phyloP scores from a whole-genome alignment of 805 yeast genomes.

The Vanderwaltozyma tropicalis region DNA sequence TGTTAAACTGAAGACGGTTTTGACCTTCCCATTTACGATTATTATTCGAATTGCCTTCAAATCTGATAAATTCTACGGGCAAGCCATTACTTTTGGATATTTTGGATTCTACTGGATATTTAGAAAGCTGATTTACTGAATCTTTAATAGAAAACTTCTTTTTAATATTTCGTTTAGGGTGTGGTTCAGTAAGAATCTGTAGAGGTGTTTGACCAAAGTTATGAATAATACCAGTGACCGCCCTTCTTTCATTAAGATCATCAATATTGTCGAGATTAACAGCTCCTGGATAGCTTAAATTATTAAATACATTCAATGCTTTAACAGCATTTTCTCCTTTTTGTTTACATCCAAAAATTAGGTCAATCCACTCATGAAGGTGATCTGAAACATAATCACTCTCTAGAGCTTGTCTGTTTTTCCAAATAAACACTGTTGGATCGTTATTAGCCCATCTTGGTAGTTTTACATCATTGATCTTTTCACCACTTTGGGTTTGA shows the following conservation, averaged over 20 bases:
- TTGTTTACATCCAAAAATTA: constrained; percentile 74
- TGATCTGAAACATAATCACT: constrained; percentile 69
- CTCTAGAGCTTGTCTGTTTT: constrained; percentile 76
- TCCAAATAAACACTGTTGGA: constrained; percentile 60
- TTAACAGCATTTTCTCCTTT: constrained; percentile 58
- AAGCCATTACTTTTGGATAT: too few relatives aligned
- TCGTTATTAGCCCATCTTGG: constrained; percentile 83
- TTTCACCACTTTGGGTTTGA: constrained; percentile 45
- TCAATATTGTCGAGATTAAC: constrained; percentile 63
- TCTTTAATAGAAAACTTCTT: background rate
- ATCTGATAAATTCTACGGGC: background rate
- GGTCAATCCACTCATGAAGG: constrained; percentile 76
- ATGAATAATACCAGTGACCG: constrained; percentile 75
- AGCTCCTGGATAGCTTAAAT: constrained; percentile 75
- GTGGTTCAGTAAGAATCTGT: constrained; percentile 60
- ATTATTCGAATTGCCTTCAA: too few relatives aligned
- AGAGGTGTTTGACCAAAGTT: constrained; percentile 88
- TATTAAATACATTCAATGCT: constrained; percentile 70
- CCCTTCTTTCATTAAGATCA: constrained; percentile 64
- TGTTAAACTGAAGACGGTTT: too few relatives aligned
- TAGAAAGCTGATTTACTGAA: too few relatives aligned
- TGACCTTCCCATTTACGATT: too few relatives aligned
- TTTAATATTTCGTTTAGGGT: constrained; percentile 34
- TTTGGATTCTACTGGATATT: too few relatives aligned
- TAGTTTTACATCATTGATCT: constrained; percentile 50